phyloP scores from a whole-genome alignment of 1,284 basidiomycete genomes.

The Omphalotus olearius region DNA sequence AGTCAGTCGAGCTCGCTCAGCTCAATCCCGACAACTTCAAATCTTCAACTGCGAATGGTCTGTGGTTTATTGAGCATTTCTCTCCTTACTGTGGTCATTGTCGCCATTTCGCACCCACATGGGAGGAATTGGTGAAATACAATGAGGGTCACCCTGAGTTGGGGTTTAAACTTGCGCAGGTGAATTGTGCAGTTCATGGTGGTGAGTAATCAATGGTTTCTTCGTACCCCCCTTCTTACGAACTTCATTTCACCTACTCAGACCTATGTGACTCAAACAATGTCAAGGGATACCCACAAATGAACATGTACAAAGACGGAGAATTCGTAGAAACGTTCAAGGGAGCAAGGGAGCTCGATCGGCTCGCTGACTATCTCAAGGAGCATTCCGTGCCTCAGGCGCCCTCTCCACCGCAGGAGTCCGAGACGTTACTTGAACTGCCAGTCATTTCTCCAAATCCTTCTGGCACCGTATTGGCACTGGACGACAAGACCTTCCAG shows the following conservation, averaged over 20 bases:
- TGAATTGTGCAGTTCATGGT: slow-evolving; percentile 82
- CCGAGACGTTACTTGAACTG: slow-evolving; percentile 12
- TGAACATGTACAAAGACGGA: slow-evolving; percentile 75
- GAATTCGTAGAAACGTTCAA: slow-evolving; percentile 55
- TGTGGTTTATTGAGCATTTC: slow-evolving; percentile 80
- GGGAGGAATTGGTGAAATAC: slow-evolving; percentile 67
- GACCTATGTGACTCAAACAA: slow-evolving; percentile 75
- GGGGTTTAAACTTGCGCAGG: slow-evolving; percentile 74
- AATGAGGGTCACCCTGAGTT: slow-evolving; percentile 36
- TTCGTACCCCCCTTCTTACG: background rate
- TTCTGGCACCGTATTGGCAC: slow-evolving; percentile 55
- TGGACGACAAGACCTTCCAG: slow-evolving; percentile 52
- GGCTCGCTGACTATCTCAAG: slow-evolving; percentile 44
- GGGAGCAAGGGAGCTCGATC: slow-evolving; percentile 45
- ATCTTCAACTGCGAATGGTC: slow-evolving; percentile 48
- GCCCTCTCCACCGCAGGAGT: background rate
- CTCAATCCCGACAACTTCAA: slow-evolving; percentile 69
- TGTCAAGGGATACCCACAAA: slow-evolving; percentile 75
- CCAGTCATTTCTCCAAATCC: slow-evolving; percentile 39
- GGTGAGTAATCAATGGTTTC: slow-evolving; percentile 39
- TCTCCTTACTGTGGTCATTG: slow-evolving; percentile 84
- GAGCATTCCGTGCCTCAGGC: slow-evolving; percentile 5
- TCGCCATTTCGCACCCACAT: slow-evolving; percentile 75
- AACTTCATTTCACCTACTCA: slow-evolving; percentile 26
- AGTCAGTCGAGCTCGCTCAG: slow-evolving; percentile 5